These are phyloP conservation scores for Ulmus americana DNA, from an alignment of 331 rosid species.

Conservation along the genomic window DNA sequence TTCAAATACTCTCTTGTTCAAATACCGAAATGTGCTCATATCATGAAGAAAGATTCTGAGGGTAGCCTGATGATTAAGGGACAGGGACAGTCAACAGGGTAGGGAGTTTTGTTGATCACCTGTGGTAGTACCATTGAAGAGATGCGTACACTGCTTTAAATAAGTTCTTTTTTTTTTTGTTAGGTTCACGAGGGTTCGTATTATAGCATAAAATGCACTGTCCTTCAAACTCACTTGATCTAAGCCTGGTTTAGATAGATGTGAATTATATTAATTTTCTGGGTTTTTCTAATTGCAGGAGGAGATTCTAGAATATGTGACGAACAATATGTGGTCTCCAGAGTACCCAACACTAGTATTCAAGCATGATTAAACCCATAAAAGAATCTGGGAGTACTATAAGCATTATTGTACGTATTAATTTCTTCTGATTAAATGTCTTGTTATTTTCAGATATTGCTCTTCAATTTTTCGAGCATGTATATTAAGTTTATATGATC, in stretches of 20 bases:
- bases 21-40: no score
- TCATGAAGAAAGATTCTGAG: no score
- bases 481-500: not conserved
- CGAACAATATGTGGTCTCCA: conserved; percentile 85
- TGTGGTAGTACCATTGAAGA: no score
- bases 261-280: not conserved
- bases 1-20: no score
- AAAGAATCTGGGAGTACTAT: not conserved
- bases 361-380: conserved; percentile 46
- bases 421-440: not conserved
- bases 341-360: conserved; percentile 77
- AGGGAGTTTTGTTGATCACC: no score
- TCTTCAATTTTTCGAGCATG: conserved; percentile 10
- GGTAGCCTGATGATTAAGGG: no score
- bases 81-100: no score
- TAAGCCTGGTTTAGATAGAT: not conserved
- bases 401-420: conserved; percentile 2
- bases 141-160: not conserved
- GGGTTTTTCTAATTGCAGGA: conserved; percentile 49
- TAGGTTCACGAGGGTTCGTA: not conserved
- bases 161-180: not conserved
- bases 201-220: not conserved
- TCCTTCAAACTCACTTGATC: not conserved
- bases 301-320: conserved; percentile 52
- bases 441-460: not conserved